Conservation (phyloP, 2,329 filamentous ascomycete genomes). For the Lachnellula cervina region DNA sequence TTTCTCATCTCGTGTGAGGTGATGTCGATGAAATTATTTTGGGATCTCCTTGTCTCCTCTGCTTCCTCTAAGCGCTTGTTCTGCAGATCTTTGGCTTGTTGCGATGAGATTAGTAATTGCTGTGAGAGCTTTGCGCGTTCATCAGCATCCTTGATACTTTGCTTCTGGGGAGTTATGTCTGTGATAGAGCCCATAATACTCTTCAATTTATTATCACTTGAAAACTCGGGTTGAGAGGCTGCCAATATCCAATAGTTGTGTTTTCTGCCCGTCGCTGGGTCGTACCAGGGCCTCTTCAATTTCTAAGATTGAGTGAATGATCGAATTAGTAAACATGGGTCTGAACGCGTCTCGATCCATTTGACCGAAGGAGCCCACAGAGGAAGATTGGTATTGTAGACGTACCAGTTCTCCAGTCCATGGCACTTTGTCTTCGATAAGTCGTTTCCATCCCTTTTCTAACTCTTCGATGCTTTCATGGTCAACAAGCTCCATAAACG, state of each 20-base stretch:
- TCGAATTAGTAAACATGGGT: not conserved
- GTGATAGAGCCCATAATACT: conserved; percentile 75
- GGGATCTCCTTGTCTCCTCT: conserved; percentile 68
- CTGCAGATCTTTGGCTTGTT: conserved; percentile 62
- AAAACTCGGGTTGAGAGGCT: conserved; percentile 67
- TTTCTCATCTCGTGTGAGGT: conserved; percentile 72
- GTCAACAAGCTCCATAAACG: conserved; percentile 67
- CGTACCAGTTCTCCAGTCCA: conserved; percentile 59
- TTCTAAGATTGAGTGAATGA: conserved; percentile 30
- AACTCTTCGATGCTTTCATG: conserved; percentile 56
- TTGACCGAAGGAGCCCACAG: not conserved
- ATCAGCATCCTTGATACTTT: conserved; percentile 75
- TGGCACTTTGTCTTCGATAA: conserved; percentile 57
- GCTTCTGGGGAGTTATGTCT: conserved; percentile 79
- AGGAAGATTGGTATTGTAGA: not conserved
- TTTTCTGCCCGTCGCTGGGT: conserved; percentile 52
- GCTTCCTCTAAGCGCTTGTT: conserved; percentile 73
- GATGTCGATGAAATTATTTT: conserved; percentile 68
- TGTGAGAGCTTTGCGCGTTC: conserved; percentile 72
- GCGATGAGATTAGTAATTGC: conserved; percentile 60
- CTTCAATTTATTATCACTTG: conserved; percentile 58
- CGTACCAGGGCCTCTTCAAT: conserved; percentile 56
- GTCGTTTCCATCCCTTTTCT: conserved; percentile 54
- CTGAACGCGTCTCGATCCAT: too few relatives aligned
- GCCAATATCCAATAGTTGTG: conserved; percentile 72